Evolutionary conservation across 768 basidiomycete genomes (phyloP), one percentile per base, ranked within the genome.

Genomic region (Suillus tomentosus): DNA sequence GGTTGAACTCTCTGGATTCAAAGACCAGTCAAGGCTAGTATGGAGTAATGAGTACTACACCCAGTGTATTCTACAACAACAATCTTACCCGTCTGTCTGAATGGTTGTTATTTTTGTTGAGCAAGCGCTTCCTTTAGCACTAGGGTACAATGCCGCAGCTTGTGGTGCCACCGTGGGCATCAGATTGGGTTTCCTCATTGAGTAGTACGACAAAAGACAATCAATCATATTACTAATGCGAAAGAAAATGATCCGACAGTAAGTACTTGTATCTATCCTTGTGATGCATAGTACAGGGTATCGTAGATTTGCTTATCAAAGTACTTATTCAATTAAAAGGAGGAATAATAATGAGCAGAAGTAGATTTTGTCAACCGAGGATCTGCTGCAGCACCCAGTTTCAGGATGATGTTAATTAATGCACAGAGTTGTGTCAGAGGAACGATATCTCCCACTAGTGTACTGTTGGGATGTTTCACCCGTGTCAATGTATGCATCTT

Each of bases 271-370:
- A 36, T 36, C 53, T 54, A 36, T 54, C 19, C 53, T 54, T 54
- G 53, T 2, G 10, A 34, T 0, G 17, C 27, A 31, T 5, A 31
- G 31, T 53, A 31, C 31, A 68, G 14, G 36, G 61, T 50, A 42
- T 70, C 63, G 15, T 65, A 72, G 8, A 71, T 53, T 22, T 79
- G 74, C 62, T 79, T 79, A 31, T 67, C 66, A 53, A 72, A 76
- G 62, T 77, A 79, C 56, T 73, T 74, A 54, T 79, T 77, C 59
- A 79, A 60, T 37, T 69, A 73, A 40, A 73, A 76, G 19, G 72
- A 69, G 0, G 62, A 36, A 54, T 65, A 61, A 34, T 65, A 70
- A n/a, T 70, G 62, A 7, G 69, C 3, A 31, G 73, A 73, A 42
- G 66, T 79, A 47, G 57, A 39, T 5, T 64, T 64, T 0, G 70